Evolutionary conservation across 2,329 filamentous ascomycete species (phyloP), one percentile per base, ranked within the genome.

Genomic region (Neocatenulostroma microsporum): DNA sequence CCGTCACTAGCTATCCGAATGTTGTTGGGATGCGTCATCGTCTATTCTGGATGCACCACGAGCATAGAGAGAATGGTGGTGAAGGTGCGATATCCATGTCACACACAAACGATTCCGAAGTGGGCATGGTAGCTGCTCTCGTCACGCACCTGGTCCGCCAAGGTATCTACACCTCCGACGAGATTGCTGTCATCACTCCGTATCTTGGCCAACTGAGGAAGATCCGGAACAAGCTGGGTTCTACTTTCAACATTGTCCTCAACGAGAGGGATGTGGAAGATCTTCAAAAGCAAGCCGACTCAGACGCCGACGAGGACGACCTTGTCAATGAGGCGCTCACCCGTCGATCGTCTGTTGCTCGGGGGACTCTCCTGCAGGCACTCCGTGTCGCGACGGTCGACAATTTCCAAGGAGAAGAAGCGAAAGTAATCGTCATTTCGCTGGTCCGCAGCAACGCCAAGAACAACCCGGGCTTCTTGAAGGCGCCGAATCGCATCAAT

Each of bases 381-480:
- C 54, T 82, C 3, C 62, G 74, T 4, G 56, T 80, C 0, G 78
- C 80, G 0, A 85, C 79, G 0, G 72, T 85, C 0, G 55, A 59
- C 46, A 87, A 86, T 44, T 87, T 84, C 37, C 81, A 88, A 47
- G 83, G 82, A 0, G 82, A 88, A 52, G 82, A 88, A 49, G 79
- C 78, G 1, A 80, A 82, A 34, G 63, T 88, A 5, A 65, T 88
- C 0, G 64, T 88, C 3, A 63, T 88, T 0, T 84, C 80, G 0
- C 63, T 88, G 0, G 81, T 86, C 0, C 72, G 83, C 25, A 83
- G 80, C 58, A 88, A 88, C 46, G 41, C 56, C 0, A 48, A 69
- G 9, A 62, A 60, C 5, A 73, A 68, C 5, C 70, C 70, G n/a
- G 83, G 82, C 0, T 88, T 87, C 39, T 61, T 88, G 0, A 71